Evolutionary conservation across 164 flowering plant genomes (phyloP).

Genomic region (Magnolia changhungtana): DNA sequence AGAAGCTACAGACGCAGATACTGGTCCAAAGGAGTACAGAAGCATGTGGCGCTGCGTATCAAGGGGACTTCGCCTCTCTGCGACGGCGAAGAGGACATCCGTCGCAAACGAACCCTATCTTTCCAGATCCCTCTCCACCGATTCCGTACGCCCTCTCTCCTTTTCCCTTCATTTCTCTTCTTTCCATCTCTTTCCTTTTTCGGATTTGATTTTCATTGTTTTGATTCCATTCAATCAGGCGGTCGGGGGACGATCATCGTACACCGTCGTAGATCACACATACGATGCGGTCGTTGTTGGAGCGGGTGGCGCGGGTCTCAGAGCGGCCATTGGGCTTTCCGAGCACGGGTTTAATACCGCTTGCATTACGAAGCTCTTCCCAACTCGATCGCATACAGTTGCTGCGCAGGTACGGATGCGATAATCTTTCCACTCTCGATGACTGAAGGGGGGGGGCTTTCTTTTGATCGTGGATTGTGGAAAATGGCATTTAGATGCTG

Average conservation of each 20-base stretch:
- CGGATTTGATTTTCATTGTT: neutral
- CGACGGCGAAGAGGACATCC: conserved; percentile 17
- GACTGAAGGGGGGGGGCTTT: neutral
- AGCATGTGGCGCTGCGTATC: conserved; percentile 80
- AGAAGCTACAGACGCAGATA: neutral
- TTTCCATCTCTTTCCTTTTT: neutral
- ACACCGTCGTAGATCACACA: conserved; percentile 82
- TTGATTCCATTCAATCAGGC: conserved; percentile 12
- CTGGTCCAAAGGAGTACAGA: neutral
- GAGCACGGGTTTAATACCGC: conserved; percentile 97
- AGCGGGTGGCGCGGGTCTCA: conserved; percentile 95
- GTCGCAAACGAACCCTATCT: conserved; percentile 24
- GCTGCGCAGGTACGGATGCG: conserved; percentile 71
- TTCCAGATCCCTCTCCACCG: conserved; percentile 56
- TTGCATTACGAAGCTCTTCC: conserved; percentile 91
- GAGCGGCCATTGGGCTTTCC: conserved; percentile 89
- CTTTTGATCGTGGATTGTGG: neutral
- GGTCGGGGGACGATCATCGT: conserved; percentile 41
- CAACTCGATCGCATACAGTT: conserved; percentile 90
- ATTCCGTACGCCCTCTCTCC: conserved; percentile 7
- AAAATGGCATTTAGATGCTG: neutral
- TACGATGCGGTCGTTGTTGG: conserved; percentile 95
- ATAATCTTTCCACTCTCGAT: too few relatives aligned
- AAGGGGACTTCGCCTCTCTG: conserved; percentile 45
- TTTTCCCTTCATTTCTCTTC: neutral